Evolutionary conservation across 192 early-diverging fungal species (phyloP).

Genomic region (Backusella westeae): DNA sequence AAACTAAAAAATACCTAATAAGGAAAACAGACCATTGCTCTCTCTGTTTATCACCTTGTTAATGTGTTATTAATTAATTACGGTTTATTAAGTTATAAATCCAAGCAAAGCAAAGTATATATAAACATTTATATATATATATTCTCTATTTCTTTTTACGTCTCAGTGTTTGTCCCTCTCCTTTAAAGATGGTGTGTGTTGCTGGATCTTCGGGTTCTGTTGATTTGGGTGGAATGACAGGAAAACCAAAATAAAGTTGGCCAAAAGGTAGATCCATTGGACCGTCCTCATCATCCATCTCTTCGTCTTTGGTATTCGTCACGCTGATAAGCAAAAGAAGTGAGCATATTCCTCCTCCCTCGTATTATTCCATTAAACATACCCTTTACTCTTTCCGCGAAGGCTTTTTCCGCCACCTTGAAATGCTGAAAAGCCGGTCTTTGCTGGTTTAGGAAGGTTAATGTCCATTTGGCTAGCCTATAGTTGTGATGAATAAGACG

Average conservation of each 20-base stretch:
- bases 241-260: constrained; percentile 90
- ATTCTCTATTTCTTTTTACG: constrained; percentile 21
- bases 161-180: constrained; percentile 21
- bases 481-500: background rate
- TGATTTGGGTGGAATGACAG: constrained; percentile 61
- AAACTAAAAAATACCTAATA: too few species aligned
- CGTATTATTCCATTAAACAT: background rate
- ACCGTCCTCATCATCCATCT: constrained; percentile 33
- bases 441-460: constrained; percentile 9
- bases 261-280: constrained; percentile 83
- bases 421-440: constrained; percentile 22
- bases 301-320: background rate
- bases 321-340: background rate
- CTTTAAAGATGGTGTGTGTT: background rate
- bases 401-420: constrained; percentile 36
- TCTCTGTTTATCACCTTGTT: too few species aligned
- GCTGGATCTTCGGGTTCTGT: constrained; percentile 32
- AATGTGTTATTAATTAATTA: background rate
- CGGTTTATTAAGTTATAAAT: background rate
- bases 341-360: background rate
- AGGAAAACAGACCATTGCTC: too few species aligned
- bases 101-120: background rate
- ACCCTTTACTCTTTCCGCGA: constrained; percentile 38
- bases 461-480: constrained; percentile 35
- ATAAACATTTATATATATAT: background rate